Conservation (phyloP, 768 basidiomycete species). For the Termitomyces bulborhizus region DNA sequence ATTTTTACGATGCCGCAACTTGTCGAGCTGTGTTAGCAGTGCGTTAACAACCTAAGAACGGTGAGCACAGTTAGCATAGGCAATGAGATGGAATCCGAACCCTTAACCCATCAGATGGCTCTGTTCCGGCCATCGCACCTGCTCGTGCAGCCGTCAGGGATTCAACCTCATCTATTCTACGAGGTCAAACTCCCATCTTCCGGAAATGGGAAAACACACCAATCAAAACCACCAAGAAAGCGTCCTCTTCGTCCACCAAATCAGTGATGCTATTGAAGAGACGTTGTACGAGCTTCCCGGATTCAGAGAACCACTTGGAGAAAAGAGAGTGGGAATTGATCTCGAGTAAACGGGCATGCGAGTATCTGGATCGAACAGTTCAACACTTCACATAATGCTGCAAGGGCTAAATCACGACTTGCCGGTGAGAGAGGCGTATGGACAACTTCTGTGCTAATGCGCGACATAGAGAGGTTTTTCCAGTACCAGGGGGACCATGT, state of each 20-base stretch:
- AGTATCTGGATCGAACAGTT: conserved; percentile 51
- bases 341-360: conserved; percentile 83
- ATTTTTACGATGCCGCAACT: conserved; percentile 88
- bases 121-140: conserved; percentile 91
- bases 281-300: conserved; percentile 94
- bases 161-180: conserved; percentile 86
- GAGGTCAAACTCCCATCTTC: neutral
- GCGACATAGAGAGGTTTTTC: conserved; percentile 92
- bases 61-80: neutral
- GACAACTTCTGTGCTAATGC: conserved; percentile 95
- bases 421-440: conserved; percentile 85
- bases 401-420: conserved; percentile 9
- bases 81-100: conserved; percentile 28
- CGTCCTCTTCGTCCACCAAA: conserved; percentile 85
- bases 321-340: conserved; percentile 99
- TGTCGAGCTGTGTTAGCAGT: conserved; percentile 93
- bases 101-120: conserved; percentile 90
- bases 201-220: conserved; percentile 36
- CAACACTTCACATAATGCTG: neutral
- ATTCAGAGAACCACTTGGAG: conserved; percentile 99
- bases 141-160: conserved; percentile 91
- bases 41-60: conserved; percentile 87
- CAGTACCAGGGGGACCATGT: conserved; percentile 96
- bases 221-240: conserved; percentile 91
- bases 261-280: conserved; percentile 87